Percentiles rank a stretch among this genome's conserved stretches.
These are phyloP conservation scores for Phaffomyces thermotolerans DNA, from an alignment of 805 yeast genomes.

Conservation along the genomic window DNA sequence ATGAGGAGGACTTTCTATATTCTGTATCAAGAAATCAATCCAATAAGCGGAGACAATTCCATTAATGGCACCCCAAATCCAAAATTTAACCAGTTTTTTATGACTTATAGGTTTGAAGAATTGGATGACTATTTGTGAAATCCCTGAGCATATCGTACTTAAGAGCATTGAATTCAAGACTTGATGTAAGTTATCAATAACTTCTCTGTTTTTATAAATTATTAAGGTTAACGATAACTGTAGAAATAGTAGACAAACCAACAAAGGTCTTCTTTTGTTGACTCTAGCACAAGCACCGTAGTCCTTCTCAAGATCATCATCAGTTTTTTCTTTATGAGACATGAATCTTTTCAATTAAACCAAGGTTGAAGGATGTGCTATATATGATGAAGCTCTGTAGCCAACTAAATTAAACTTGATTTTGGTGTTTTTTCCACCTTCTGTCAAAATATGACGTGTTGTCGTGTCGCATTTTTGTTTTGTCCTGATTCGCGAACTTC, in stretches of 20 bases:
- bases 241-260: conserved; percentile 7
- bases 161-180: conserved; percentile 19
- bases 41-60: conserved; percentile 49
- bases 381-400: no score
- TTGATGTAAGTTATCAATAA: conserved; percentile 18
- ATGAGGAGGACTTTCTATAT: conserved; percentile 28
- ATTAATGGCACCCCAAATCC: conserved; percentile 54
- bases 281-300: neutral
- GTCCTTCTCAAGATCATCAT: conserved; percentile 18
- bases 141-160: conserved; percentile 18
- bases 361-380: no score
- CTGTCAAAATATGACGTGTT: neutral
- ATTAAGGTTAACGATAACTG: conserved; percentile 7
- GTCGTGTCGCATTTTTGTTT: neutral
- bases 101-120: conserved; percentile 16
- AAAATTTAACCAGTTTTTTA: conserved; percentile 33
- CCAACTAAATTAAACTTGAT: no score
- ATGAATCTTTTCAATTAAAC: neutral
- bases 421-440: no score
- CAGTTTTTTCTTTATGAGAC: neutral
- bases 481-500: no score
- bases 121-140: conserved; percentile 21
- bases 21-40: conserved; percentile 40
- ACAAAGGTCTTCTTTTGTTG: neutral
- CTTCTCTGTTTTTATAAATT: conserved; percentile 18